Evolutionary conservation across 768 basidiomycete species (phyloP).

Genomic region (Lactarius deliciosus): DNA sequence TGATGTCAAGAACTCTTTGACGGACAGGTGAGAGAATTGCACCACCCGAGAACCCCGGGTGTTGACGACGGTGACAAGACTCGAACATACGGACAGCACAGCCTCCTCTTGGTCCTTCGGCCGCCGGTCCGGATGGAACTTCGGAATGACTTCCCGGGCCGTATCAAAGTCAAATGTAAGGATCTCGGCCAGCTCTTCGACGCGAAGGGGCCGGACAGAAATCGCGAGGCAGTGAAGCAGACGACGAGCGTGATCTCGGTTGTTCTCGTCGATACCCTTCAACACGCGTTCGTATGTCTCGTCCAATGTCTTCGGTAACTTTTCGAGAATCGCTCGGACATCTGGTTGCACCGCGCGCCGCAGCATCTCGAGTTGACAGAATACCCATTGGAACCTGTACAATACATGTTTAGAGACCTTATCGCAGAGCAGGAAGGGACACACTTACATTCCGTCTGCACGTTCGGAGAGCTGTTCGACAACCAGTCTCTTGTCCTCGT

Average conservation of each 20-base stretch:
- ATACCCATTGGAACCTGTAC: background rate
- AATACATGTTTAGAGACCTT: background rate
- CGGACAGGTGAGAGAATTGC: constrained; percentile 18
- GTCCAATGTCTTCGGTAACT: constrained; percentile 2
- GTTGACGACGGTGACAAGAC: constrained; percentile 1
- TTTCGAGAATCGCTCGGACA: background rate
- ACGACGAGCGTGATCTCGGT: constrained; percentile 4
- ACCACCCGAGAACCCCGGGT: constrained; percentile 1
- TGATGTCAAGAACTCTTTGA: constrained; percentile 14
- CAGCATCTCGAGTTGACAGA: background rate
- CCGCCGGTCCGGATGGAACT: constrained; percentile 5
- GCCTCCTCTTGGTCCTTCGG: background rate
- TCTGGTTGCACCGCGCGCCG: constrained; percentile 1
- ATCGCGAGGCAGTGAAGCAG: constrained; percentile 17
- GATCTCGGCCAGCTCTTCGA: constrained; percentile 9
- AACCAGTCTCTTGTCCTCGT: background rate
- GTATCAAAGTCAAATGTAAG: constrained; percentile 16
- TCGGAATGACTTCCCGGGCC: background rate
- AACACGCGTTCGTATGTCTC: constrained; percentile 1
- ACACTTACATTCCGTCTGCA: background rate
- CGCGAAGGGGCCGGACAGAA: background rate
- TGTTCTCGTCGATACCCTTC: background rate
- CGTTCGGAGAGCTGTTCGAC: background rate
- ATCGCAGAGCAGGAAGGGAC: background rate
- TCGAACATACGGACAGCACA: constrained; percentile 15